A percentile compares a stretch with the other conserved stretches of the same genome.
phyloP scores from a whole-genome alignment of 2,329 filamentous ascomycete species.

The Zasmidium cellare region DNA sequence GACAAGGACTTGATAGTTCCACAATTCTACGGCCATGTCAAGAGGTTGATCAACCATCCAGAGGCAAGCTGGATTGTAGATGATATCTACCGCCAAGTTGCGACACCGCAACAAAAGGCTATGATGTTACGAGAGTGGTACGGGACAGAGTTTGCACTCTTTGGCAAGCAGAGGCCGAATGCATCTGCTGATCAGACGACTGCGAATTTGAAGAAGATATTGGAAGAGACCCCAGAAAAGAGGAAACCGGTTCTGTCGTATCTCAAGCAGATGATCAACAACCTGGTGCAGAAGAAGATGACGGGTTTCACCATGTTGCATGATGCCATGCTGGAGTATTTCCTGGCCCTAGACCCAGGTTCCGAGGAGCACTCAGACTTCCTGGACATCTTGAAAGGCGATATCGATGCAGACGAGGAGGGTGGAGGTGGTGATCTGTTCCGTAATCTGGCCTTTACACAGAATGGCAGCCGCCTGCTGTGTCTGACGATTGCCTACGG shows the following conservation, averaged over 20 bases:
- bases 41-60: conserved; percentile 90
- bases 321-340: conserved; percentile 97
- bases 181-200: conserved; percentile 34
- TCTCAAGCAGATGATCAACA: conserved; percentile 83
- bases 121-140: conserved; percentile 92
- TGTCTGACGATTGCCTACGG: conserved; percentile 81
- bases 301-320: conserved; percentile 97
- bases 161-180: conserved; percentile 61
- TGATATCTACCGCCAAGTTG: conserved; percentile 88
- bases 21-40: conserved; percentile 92
- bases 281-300: conserved; percentile 92
- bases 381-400: conserved; percentile 84
- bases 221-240: conserved; percentile 80
- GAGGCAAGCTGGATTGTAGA: conserved; percentile 98
- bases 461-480: conserved; percentile 78
- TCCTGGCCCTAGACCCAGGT: conserved; percentile 72
- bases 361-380: conserved; percentile 85
- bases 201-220: conserved; percentile 71
- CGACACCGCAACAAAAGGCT: conserved; percentile 82
- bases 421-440: conserved; percentile 73
- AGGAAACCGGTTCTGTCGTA: conserved; percentile 82
- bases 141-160: conserved; percentile 85
- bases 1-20: conserved; percentile 86
- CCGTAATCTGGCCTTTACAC: conserved; percentile 96
- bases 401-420: conserved; percentile 64